Evolutionary conservation across 495 filamentous ascomycete genomes (phyloP), one percentile per base, ranked within the genome.

Genomic region (Hyaloscypha finlandica): DNA sequence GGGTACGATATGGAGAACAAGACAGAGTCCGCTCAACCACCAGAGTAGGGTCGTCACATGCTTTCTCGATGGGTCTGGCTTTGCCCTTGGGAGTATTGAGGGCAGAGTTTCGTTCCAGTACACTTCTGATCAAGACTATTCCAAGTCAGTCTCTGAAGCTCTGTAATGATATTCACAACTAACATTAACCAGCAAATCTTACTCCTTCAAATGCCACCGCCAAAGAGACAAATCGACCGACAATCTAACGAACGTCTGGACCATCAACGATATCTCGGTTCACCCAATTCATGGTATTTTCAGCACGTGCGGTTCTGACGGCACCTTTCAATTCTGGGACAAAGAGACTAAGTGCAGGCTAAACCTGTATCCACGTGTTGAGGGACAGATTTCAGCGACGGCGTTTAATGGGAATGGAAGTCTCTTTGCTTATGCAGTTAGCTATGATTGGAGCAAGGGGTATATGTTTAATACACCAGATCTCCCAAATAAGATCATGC

Each of bases 361-460:
- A 20, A 95, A 92, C 74, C 90, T 89, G 8, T 94, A 92, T 74
- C 90, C 91, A 19, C 81, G 84, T 39, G 90, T 92, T 12, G 90
- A 90, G 19, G 92, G 89, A 4, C 87, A 88, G 59, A 92, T 97
- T 76, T 86, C 89, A 14, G 86, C 88, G 37, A 91, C 89, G 5
- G 86, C 80, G 8, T 97, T 97, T 82, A 91, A 89, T 75, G 78
- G 83, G 52, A 86, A 80, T 63, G 93, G 92, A 61, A 86, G 78
- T 68, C 90, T 94, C 66, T 95, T 96, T 73, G 92, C 92, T n/a
- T 97, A 97, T 73, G 89, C 92, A 3, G 85, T 96, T 30, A 92
- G 90, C 70, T 97, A 97, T 71, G 93, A 97, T 79, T 97, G 93
- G 93, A 90, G 88, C 74, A 95, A 95, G 77, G 93, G 93, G 11